Percentiles rank a stretch among this genome's conserved stretches.
phyloP scores from a whole-genome alignment of 2,329 filamentous ascomycete genomes.

The Claviceps pusilla region DNA sequence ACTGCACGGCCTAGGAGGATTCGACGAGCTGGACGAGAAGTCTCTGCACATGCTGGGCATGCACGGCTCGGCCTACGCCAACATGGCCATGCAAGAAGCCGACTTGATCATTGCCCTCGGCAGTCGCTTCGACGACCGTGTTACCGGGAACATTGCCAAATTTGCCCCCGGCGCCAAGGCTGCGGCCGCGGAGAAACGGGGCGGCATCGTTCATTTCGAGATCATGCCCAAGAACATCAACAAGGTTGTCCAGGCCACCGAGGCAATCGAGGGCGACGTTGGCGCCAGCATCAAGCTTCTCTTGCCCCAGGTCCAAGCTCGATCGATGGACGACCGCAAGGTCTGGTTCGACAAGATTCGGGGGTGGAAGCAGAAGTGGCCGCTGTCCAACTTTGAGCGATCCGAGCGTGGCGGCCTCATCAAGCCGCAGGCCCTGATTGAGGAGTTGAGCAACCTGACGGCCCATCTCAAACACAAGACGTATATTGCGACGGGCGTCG shows the following conservation, averaged over 20 bases:
- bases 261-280: constrained; percentile 89
- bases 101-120: constrained; percentile 92
- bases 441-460: constrained; percentile 76
- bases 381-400: constrained; percentile 66
- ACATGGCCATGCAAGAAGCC: constrained; percentile 94
- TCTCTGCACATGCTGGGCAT: constrained; percentile 96
- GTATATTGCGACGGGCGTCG: constrained; percentile 84
- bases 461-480: constrained; percentile 66
- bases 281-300: constrained; percentile 62
- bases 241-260: constrained; percentile 93
- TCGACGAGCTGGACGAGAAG: constrained; percentile 86
- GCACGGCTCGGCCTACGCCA: constrained; percentile 94
- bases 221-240: constrained; percentile 99
- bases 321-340: constrained; percentile 48
- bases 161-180: constrained; percentile 81
- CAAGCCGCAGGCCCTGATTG: constrained; percentile 87
- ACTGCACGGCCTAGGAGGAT: constrained; percentile 81
- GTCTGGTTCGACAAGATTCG: constrained; percentile 86
- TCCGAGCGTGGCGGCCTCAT: constrained; percentile 64
- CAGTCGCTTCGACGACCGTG: constrained; percentile 90
- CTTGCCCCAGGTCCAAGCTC: constrained; percentile 53
- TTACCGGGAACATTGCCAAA: constrained; percentile 65
- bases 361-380: constrained; percentile 84
- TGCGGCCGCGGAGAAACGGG: constrained; percentile 69
- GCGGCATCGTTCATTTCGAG: constrained; percentile 94